These are phyloP conservation scores for Myxozyma vanderwaltii DNA, from an alignment of 805 yeast species.

Conservation along the genomic window DNA sequence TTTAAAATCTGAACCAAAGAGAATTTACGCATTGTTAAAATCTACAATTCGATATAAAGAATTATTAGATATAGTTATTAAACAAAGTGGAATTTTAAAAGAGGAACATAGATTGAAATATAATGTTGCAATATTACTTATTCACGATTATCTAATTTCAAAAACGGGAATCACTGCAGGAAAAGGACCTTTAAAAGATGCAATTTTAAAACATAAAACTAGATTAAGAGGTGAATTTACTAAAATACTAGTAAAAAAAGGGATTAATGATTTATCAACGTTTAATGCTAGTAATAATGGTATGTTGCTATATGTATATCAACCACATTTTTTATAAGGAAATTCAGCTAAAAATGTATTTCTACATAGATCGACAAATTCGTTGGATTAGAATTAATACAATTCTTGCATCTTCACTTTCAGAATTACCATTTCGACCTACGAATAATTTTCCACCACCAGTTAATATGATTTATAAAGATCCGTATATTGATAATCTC, in stretches of 20 bases:
- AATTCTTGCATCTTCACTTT: conserved; percentile 49
- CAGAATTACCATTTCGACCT: conserved; percentile 8
- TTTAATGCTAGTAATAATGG: conserved; percentile 15
- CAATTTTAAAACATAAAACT: conserved; percentile 74
- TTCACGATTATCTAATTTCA: conserved; percentile 78
- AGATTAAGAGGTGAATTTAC: conserved; percentile 80
- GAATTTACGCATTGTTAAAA: conserved; percentile 78
- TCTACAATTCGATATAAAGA: conserved; percentile 75
- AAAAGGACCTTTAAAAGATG: conserved; percentile 82
- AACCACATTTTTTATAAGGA: background rate
- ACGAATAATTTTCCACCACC: conserved; percentile 34
- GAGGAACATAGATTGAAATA: conserved; percentile 50
- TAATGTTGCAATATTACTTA: conserved; percentile 61
- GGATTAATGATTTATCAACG: conserved; percentile 53
- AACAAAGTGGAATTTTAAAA: conserved; percentile 48
- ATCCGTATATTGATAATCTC: conserved; percentile 69
- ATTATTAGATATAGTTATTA: conserved; percentile 61
- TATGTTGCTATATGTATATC: background rate
- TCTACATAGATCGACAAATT: conserved; percentile 39
- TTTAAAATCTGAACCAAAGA: conserved; percentile 72
- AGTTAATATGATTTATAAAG: conserved; percentile 68
- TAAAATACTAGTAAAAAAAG: conserved; percentile 71
- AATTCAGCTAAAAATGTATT: too few relatives aligned
- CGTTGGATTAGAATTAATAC: conserved; percentile 61
- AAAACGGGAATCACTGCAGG: conserved; percentile 84